Percentiles rank a stretch among this genome's conserved stretches.
Conservation (phyloP, 345 rosid species). For the Gossypium turneri region DNA sequence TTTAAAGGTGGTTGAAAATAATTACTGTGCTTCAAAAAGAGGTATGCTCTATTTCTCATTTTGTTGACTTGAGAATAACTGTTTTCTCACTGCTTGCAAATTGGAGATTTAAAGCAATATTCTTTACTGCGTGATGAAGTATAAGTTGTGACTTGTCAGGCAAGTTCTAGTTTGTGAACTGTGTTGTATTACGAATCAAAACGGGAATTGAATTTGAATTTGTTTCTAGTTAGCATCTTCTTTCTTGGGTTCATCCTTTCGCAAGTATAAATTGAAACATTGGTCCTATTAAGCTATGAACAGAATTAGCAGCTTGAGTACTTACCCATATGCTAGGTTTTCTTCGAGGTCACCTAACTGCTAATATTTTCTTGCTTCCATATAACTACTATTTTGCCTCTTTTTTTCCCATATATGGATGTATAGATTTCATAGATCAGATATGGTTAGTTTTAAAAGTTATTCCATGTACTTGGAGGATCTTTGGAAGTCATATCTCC, state of each 20-base stretch:
- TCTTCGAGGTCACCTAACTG: not conserved
- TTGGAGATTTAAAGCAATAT: not conserved
- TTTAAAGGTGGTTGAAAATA: constrained; percentile 84
- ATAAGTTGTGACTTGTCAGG: not conserved
- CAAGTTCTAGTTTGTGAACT: not conserved
- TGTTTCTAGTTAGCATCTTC: constrained; percentile 3
- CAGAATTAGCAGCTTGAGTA: not conserved
- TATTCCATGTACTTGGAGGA: too few species aligned
- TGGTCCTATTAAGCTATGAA: not conserved
- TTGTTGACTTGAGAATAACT: not conserved
- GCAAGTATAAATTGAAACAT: not conserved
- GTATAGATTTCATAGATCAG: not conserved
- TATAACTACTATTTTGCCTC: not conserved
- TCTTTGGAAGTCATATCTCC: too few species aligned
- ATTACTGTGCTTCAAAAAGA: constrained; percentile 86
- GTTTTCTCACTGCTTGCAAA: not conserved
- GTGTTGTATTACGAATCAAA: not conserved
- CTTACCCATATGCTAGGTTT: not conserved
- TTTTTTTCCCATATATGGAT: not conserved
- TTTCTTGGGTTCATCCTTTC: not conserved
- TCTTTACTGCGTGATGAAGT: not conserved
- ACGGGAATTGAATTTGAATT: not conserved
- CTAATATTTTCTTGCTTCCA: not conserved
- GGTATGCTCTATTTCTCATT: constrained; percentile 36
- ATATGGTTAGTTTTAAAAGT: too few species aligned